Base-by-base conservation (phyloP, 192 early-diverging fungal genomes). In the Coemansia sp. region DNA sequence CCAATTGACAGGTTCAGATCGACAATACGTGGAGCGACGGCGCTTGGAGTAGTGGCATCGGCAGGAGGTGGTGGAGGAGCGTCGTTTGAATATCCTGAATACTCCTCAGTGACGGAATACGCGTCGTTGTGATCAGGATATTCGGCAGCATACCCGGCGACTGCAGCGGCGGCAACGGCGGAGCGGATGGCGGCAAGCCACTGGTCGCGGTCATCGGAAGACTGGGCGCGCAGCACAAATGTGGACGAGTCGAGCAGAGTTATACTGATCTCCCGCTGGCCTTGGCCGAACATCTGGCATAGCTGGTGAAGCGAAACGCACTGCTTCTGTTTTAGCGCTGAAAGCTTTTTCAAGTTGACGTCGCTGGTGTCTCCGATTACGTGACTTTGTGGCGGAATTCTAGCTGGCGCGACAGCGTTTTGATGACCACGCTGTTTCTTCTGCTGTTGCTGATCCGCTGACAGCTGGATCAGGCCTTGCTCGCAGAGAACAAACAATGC, bases 151-250 rank as follows among this genome's bases (percentile, higher is more conserved):
- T 57, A 57, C 9, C 55, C 55, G 9, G 55, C 55, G 34, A 36
- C 34, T 36, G 55, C 55, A 19, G 55, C 55, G 36, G 55, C 55
- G 1, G 55, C 32, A 57, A 57, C 33, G n/a, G 55, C 55, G 9
- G 55, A 57, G 2, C 64, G 58, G 19, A 79, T 35, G 0, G 68
- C 61, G 2, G 41, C 46, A 22, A 68, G 41, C 76, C 76, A 79
- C 23, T 57, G 45, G 7, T 65, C 48, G 34, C 70, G 63, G 14
- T 81, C 79, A 20, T 59, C 54, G 1, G 64, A 13, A 0, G 70
- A 54, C 53, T 38, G 63, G 3, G 79, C 70, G 8, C 79, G 79
- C 53, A 81, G 49, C 7, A 73, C 65, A 70, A 73, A 14, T 10
- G 63, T 45, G 3, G 58, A 61, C 5, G 74, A 40, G 25, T 63